Percentiles rank a stretch among this genome's conserved stretches.
These are phyloP conservation scores for Blastocladiella emersonii DNA, from an alignment of 371 early-diverging fungal species.

Conservation along the genomic window DNA sequence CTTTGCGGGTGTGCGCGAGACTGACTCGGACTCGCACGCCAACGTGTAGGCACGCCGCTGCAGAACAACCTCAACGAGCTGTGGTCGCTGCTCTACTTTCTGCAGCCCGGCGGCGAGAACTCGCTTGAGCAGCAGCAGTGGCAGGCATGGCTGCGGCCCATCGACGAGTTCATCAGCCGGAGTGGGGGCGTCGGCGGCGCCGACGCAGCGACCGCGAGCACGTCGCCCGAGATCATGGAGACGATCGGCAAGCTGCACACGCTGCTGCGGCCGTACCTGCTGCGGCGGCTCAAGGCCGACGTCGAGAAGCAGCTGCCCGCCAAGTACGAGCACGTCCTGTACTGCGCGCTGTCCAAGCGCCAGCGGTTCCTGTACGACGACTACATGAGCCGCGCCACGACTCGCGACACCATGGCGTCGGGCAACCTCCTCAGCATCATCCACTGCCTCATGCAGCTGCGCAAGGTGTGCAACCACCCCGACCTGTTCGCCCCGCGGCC, in stretches of 20 bases:
- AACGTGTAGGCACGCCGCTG: no score
- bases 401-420: slow-evolving; percentile 53
- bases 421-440: slow-evolving; percentile 72
- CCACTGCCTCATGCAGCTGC: slow-evolving; percentile 83
- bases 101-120: slow-evolving; percentile 47
- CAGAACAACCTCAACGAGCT: no score
- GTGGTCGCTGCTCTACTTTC: no score
- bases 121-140: slow-evolving; percentile 28
- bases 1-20: slow-evolving; percentile 81
- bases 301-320: slow-evolving; percentile 76
- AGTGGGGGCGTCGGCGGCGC: no score
- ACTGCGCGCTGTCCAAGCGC: slow-evolving; percentile 58
- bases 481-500: slow-evolving; percentile 87
- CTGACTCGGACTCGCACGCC: slow-evolving; percentile 93
- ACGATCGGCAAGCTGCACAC: no score
- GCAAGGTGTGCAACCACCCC: no score
- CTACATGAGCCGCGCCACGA: slow-evolving; percentile 70
- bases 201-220: no score
- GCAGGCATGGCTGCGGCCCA: slow-evolving; percentile 22
- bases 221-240: no score
- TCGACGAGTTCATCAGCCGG: background rate
- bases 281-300: slow-evolving; percentile 69
- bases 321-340: slow-evolving; percentile 67
- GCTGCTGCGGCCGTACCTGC: slow-evolving; percentile 71
- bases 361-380: slow-evolving; percentile 79